Percentiles rank a stretch among this genome's conserved stretches.
phyloP scores from a whole-genome alignment of 371 early-diverging fungal species.

The Aphelidium insulamus region DNA sequence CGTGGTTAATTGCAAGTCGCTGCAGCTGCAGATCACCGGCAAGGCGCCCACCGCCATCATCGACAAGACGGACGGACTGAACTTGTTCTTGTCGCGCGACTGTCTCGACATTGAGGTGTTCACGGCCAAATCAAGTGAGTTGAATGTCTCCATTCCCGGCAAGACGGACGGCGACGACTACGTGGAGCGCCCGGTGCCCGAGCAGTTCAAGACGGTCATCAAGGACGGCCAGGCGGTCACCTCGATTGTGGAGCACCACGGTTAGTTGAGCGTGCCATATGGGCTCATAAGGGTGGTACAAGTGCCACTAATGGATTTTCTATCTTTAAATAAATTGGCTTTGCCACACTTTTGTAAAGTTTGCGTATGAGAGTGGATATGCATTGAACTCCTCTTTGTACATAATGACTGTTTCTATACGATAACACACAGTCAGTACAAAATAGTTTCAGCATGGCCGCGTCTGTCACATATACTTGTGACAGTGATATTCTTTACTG shows the following conservation, averaged over 20 bases:
- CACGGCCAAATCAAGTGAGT: conserved; percentile 66
- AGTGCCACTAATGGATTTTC: too few relatives aligned
- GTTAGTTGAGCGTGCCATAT: too few relatives aligned
- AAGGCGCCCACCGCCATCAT: conserved; percentile 59
- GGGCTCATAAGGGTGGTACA: too few relatives aligned
- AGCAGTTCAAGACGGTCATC: conserved; percentile 74
- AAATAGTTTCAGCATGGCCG: too few relatives aligned
- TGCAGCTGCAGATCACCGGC: conserved; percentile 70
- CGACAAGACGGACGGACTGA: conserved; percentile 81
- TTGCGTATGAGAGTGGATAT: too few relatives aligned
- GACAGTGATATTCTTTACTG: too few relatives aligned
- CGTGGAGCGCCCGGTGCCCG: conserved; percentile 66
- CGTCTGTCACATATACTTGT: too few relatives aligned
- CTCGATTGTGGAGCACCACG: conserved; percentile 55
- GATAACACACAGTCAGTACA: too few relatives aligned
- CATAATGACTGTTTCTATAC: too few relatives aligned
- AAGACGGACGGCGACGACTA: conserved; percentile 49
- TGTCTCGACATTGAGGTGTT: conserved; percentile 57
- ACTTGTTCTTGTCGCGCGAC: conserved; percentile 57
- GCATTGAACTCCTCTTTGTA: too few relatives aligned
- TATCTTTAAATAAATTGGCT: too few relatives aligned
- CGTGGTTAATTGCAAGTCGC: conserved; percentile 67
- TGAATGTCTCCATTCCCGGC: conserved; percentile 52
- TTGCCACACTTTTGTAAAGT: too few relatives aligned
- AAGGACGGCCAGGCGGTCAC: conserved; percentile 56